Percentiles rank a stretch among this genome's conserved stretches.
phyloP scores from a whole-genome alignment of 1,284 basidiomycete genomes.

The Phlebopus sp. region DNA sequence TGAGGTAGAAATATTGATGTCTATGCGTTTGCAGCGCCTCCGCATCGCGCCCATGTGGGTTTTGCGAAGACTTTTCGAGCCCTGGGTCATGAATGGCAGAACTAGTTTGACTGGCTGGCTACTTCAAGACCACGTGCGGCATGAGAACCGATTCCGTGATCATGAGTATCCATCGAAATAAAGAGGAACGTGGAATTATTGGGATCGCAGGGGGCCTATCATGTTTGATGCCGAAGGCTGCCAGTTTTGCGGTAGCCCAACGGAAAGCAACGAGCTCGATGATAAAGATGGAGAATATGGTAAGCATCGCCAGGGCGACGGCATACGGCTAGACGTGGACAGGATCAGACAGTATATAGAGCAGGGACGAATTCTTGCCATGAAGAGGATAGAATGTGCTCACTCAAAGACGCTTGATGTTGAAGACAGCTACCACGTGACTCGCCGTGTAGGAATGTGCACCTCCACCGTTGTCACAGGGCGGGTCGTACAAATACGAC shows the following conservation, averaged over 20 bases:
- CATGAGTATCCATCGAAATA: constrained; percentile 52
- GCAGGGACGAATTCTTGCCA: constrained; percentile 59
- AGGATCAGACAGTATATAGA: constrained; percentile 2
- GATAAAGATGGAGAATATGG: constrained; percentile 83
- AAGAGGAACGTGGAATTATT: background rate
- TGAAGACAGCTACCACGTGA: constrained; percentile 84
- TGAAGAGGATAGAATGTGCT: constrained; percentile 38
- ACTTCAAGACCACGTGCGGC: constrained; percentile 68
- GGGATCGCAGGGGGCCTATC: constrained; percentile 36
- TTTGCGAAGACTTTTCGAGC: constrained; percentile 15
- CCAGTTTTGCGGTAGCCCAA: constrained; percentile 69
- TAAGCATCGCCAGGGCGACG: constrained; percentile 74
- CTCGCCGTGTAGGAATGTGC: constrained; percentile 41
- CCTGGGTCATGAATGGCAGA: constrained; percentile 5
- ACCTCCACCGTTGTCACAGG: constrained; percentile 38
- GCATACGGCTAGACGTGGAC: constrained; percentile 61
- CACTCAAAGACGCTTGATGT: constrained; percentile 80
- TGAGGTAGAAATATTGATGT: constrained; percentile 42
- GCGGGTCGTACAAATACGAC: too few relatives aligned
- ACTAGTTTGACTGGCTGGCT: constrained; percentile 1
- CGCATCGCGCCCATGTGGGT: constrained; percentile 10
- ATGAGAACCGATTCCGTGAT: constrained; percentile 65
- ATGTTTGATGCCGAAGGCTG: constrained; percentile 50
- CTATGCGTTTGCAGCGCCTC: constrained; percentile 18
- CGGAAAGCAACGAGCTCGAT: constrained; percentile 84